Conservation (phyloP, 345 rosid species). For the Citrus maxima region DNA sequence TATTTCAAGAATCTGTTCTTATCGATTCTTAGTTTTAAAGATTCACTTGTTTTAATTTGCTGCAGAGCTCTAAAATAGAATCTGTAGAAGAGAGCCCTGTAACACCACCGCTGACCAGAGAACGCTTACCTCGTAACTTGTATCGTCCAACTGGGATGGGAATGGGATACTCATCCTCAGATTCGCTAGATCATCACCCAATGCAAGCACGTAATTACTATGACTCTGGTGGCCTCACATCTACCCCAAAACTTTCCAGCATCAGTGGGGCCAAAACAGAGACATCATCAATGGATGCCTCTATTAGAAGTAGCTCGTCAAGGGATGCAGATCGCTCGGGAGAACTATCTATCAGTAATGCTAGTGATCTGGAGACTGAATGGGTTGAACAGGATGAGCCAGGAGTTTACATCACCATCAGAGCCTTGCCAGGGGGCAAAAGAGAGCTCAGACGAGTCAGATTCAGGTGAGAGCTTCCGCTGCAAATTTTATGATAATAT, state of each 20-base stretch:
- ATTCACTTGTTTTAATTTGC: conserved; percentile 8
- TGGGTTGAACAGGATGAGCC: conserved; percentile 99
- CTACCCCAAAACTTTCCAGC: conserved; percentile 95
- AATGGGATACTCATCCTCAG: conserved; percentile 78
- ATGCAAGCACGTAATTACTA: conserved; percentile 56
- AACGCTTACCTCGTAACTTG: conserved; percentile 71
- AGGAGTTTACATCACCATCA: conserved; percentile 93
- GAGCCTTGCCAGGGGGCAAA: conserved; percentile 70
- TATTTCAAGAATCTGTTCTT: background rate
- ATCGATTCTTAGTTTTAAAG: background rate
- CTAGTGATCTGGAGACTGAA: conserved; percentile 81
- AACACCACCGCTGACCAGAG: conserved; percentile 71
- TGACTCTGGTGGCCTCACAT: conserved; percentile 66
- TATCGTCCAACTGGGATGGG: conserved; percentile 59
- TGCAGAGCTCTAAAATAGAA: conserved; percentile 65
- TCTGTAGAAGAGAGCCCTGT: conserved; percentile 83
- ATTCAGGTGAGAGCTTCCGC: conserved; percentile 67
- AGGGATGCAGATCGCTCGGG: conserved; percentile 88
- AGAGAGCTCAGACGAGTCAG: conserved; percentile 96
- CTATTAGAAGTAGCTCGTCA: conserved; percentile 87
- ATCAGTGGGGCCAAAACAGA: conserved; percentile 90
- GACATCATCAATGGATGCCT: conserved; percentile 83
- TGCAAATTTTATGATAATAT: conserved; percentile 15
- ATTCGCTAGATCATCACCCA: conserved; percentile 64
- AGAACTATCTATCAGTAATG: conserved; percentile 82